Evolutionary conservation across 1,284 basidiomycete species (phyloP).

Genomic region (Leccinum holopus): DNA sequence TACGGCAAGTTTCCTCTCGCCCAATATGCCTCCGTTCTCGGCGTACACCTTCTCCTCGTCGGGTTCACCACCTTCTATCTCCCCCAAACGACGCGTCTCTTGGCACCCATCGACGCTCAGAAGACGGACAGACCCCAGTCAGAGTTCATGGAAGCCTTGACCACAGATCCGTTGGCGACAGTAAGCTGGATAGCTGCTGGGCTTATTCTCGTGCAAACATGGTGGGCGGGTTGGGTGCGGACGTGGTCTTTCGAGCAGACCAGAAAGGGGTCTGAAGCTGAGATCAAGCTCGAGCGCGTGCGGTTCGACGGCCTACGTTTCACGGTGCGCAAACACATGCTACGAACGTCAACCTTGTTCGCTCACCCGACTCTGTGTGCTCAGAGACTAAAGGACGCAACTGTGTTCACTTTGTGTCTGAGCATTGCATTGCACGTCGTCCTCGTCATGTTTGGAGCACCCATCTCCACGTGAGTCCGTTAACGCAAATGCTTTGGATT

Average conservation of each 20-base stretch:
- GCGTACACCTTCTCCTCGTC: constrained; percentile 68
- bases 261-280: constrained; percentile 32
- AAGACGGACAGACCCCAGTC: constrained; percentile 61
- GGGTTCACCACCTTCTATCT: constrained; percentile 64
- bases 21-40: constrained; percentile 70
- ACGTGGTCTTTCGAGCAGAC: constrained; percentile 48
- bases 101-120: constrained; percentile 33
- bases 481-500: constrained; percentile 1
- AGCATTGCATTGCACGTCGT: constrained; percentile 50
- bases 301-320: constrained; percentile 31
- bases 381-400: constrained; percentile 46
- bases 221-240: constrained; percentile 73
- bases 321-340: constrained; percentile 36
- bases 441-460: constrained; percentile 75
- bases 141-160: constrained; percentile 65
- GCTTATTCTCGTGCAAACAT: constrained; percentile 56
- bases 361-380: constrained; percentile 7
- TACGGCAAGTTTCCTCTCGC: constrained; percentile 40
- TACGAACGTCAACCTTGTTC: constrained; percentile 2
- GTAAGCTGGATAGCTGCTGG: constrained; percentile 62
- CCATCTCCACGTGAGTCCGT: constrained; percentile 53
- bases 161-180: constrained; percentile 60
- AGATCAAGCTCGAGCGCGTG: constrained; percentile 42
- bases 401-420: constrained; percentile 50
- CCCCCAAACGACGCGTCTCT: constrained; percentile 56